Conservation (phyloP, 805 yeast species). For the Lipomyces yamadae region DNA sequence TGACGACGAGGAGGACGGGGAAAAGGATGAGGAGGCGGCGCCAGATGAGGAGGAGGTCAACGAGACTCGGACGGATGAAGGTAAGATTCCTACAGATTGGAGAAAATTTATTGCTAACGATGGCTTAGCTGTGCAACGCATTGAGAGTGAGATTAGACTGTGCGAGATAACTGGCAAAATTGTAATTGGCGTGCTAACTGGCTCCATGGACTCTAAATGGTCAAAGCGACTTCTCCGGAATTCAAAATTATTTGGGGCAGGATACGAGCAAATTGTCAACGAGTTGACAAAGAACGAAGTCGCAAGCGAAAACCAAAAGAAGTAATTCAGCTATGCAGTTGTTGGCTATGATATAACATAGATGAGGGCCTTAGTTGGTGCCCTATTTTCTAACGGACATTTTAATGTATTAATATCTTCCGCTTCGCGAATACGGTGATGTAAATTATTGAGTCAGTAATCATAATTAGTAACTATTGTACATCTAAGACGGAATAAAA, state of each 20-base stretch:
- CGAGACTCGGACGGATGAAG: conserved; percentile 7
- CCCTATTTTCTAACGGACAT: background rate
- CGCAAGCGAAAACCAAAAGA: background rate
- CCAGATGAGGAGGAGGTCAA: conserved; percentile 5
- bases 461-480: background rate
- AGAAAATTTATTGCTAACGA: background rate
- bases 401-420: background rate
- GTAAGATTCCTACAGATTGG: background rate
- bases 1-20: conserved; percentile 11
- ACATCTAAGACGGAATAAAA: background rate
- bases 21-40: conserved; percentile 8
- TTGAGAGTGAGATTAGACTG: conserved; percentile 23
- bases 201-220: conserved; percentile 15
- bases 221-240: conserved; percentile 16
- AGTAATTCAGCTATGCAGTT: background rate
- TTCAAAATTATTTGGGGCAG: conserved; percentile 24
- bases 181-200: conserved; percentile 25
- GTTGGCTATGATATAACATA: background rate
- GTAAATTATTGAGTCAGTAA: background rate
- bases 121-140: conserved; percentile 3
- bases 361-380: background rate
- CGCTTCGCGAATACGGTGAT: background rate
- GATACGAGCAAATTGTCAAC: conserved; percentile 21
- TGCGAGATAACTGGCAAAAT: conserved; percentile 31
- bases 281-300: conserved; percentile 16